A percentile compares a stretch with the other conserved stretches of the same genome.
These are phyloP conservation scores for Fomitopsis betulina DNA, from an alignment of 1,284 basidiomycete genomes.

Conservation along the genomic window DNA sequence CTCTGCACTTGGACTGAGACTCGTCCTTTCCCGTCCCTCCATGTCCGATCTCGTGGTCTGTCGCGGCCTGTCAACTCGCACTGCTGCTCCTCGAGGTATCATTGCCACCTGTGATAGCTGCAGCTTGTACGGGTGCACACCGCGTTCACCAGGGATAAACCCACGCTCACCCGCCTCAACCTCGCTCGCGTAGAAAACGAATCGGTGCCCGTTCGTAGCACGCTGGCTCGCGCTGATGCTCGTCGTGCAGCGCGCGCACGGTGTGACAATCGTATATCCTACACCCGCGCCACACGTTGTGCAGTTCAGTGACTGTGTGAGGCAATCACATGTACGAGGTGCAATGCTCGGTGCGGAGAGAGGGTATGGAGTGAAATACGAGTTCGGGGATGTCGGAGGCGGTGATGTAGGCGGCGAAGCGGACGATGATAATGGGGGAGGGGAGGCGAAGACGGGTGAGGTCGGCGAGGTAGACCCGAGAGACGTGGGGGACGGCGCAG, in stretches of 20 bases:
- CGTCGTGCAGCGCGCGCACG: slow-evolving; percentile 71
- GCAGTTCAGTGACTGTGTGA: slow-evolving; percentile 76
- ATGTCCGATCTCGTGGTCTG: not conserved
- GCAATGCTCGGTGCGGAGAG: slow-evolving; percentile 10
- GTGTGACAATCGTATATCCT: slow-evolving; percentile 74
- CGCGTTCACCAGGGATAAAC: slow-evolving; percentile 67
- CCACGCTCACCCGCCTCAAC: slow-evolving; percentile 67
- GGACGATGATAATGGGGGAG: slow-evolving; percentile 12
- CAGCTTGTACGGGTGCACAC: slow-evolving; percentile 50
- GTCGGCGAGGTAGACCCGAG: slow-evolving; percentile 6
- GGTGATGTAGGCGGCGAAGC: slow-evolving; percentile 2
- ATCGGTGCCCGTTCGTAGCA: slow-evolving; percentile 81
- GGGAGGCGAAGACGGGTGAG: slow-evolving; percentile 15
- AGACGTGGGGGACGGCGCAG: slow-evolving; percentile 24
- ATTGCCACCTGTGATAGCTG: slow-evolving; percentile 22
- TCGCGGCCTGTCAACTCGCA: not conserved
- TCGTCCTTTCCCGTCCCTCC: slow-evolving; percentile 4
- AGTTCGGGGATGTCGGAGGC: slow-evolving; percentile 22
- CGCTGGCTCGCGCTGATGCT: slow-evolving; percentile 60
- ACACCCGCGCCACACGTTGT: slow-evolving; percentile 74
- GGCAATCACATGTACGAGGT: slow-evolving; percentile 60
- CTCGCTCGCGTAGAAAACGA: slow-evolving; percentile 82
- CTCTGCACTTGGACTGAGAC: slow-evolving; percentile 1
- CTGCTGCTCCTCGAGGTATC: not conserved
- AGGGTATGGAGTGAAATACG: slow-evolving; percentile 38